Conservation (phyloP, 1,284 basidiomycete genomes). For the Xerocomus nothofagi region DNA sequence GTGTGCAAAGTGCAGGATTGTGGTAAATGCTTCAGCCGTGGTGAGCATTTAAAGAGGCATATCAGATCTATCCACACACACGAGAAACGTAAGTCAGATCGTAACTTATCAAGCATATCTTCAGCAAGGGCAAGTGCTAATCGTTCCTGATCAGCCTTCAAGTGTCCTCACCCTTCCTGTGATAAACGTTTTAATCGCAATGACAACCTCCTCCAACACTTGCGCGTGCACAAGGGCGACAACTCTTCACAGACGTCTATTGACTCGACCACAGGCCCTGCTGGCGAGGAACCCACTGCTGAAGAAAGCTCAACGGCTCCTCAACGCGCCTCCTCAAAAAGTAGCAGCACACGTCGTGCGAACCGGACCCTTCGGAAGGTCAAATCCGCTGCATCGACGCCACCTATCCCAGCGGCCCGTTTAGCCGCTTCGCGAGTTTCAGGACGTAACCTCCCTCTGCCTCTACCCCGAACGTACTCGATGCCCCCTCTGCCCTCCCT, state of each 20-base stretch:
- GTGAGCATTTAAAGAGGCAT: constrained; percentile 79
- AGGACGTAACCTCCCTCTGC: constrained; percentile 31
- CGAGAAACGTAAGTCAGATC: constrained; percentile 64
- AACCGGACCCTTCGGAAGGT: constrained; percentile 36
- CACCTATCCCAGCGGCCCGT: constrained; percentile 36
- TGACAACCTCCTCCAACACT: constrained; percentile 62
- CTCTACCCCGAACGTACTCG: constrained; percentile 35
- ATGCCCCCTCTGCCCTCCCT: constrained; percentile 36
- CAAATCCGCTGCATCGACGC: constrained; percentile 38
- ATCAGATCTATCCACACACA: constrained; percentile 74
- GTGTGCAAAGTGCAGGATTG: constrained; percentile 67
- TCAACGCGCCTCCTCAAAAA: constrained; percentile 30
- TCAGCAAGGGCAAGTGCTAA: constrained; percentile 18
- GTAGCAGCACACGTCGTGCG: constrained; percentile 24
- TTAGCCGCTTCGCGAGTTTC: constrained; percentile 35
- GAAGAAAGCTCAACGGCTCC: constrained; percentile 26
- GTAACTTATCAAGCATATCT: constrained; percentile 10
- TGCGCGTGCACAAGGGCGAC: constrained; percentile 55
- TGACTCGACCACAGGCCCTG: constrained; percentile 28
- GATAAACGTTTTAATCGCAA: constrained; percentile 62
- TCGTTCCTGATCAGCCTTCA: constrained; percentile 48
- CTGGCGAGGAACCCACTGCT: constrained; percentile 27
- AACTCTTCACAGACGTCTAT: constrained; percentile 39
- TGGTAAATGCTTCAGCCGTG: constrained; percentile 70
- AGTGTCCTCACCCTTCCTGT: constrained; percentile 56